Evolutionary conservation across 257 asterid genomes (phyloP), one percentile per base, ranked within the genome.

Genomic region (Ophiorrhiza pumila): DNA sequence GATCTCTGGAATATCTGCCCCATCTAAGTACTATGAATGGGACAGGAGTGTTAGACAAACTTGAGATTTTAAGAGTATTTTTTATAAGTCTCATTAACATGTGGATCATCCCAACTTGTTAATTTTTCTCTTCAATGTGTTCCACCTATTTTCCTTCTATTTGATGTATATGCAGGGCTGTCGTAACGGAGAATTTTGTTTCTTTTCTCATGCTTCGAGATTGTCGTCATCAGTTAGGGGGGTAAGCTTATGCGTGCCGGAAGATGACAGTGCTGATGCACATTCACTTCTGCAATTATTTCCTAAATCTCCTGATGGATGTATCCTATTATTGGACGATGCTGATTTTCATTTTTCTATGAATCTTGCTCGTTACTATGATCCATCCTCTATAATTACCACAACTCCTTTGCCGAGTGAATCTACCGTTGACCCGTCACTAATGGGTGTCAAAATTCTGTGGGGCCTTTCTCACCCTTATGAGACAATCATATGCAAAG

Each of bases 151-250:
- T 13, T 62, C 68, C 68, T 18, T 64, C n/a, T 60, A 58, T 65
- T 10, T 58, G 73, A 69, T 80, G n/a, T 80, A 11, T 82, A 37
- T 81, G 80, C 87, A 95, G 99, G 99, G 99, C 63, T 95, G 98
- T 77, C 95, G 96, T 45, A 78, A 83, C 69, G 99, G 96, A 76
- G 91, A 85, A 49, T 79, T 85, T 8, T 92, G 99, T 75, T 73
- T 71, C 80, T 95, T 79, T 80, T 89, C 98, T 69, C 99, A 95
- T 77, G 99, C 86, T 74, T 71, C 89, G 3, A 81, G 74, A 68
- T 71, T 89, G 17, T 64, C 72, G 22, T 47, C 77, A 70, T 64
- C 88, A 41, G 18, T 75, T 46, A 69, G 76, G 32, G 77, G 42
- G 61, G 71, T 81, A n/a, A 82, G 78, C 77, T 63, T 76, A 74